These are phyloP conservation scores for Kurtzmaniella quercitrusa DNA, from an alignment of 1,139 yeast species.

Conservation along the genomic window DNA sequence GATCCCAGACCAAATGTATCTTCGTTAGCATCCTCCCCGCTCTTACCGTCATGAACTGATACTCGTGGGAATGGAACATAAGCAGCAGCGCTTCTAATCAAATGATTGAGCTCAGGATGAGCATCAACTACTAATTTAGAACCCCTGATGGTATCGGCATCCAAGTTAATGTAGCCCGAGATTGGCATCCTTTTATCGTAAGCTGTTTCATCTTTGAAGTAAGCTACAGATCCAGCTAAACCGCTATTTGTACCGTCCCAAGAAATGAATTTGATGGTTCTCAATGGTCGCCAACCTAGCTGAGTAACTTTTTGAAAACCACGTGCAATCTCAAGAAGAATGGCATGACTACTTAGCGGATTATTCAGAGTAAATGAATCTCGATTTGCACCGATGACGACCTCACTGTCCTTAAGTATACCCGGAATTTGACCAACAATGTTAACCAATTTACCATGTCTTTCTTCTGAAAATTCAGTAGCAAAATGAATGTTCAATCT, in stretches of 20 bases:
- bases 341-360: constrained; percentile 40
- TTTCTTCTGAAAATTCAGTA: constrained; percentile 13
- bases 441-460: constrained; percentile 24
- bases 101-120: constrained; percentile 33
- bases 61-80: constrained; percentile 32
- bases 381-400: constrained; percentile 40
- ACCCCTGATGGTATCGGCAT: constrained; percentile 39
- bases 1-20: constrained; percentile 11
- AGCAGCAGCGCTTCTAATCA: constrained; percentile 28
- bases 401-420: constrained; percentile 38
- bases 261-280: constrained; percentile 39
- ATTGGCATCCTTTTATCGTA: constrained; percentile 24
- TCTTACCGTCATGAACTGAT: constrained; percentile 13
- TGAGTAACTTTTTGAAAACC: constrained; percentile 29
- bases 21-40: constrained; percentile 7
- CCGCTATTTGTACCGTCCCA: constrained; percentile 43
- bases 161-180: constrained; percentile 38
- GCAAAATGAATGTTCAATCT: constrained; percentile 18
- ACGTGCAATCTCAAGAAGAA: constrained; percentile 39
- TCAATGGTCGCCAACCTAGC: constrained; percentile 44
- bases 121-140: constrained; percentile 35
- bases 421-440: constrained; percentile 36
- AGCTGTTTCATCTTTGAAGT: constrained; percentile 19
- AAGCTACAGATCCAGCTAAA: constrained; percentile 27
- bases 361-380: constrained; percentile 37